These are phyloP conservation scores for Alternaria rosae DNA, from an alignment of 2,329 filamentous ascomycete species.

Conservation along the genomic window DNA sequence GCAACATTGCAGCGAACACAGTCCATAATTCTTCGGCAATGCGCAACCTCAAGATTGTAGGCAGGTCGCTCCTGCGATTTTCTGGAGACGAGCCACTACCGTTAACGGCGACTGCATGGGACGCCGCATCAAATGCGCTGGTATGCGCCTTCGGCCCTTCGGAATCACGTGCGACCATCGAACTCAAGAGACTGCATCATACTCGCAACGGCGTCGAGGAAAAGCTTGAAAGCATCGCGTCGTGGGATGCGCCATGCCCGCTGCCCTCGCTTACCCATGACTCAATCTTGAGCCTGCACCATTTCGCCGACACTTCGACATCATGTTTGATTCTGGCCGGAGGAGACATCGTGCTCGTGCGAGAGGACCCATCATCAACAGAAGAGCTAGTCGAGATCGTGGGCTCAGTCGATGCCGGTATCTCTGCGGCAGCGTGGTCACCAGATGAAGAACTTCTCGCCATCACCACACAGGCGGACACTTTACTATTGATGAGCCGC, in stretches of 20 bases:
- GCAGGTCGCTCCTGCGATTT: slow-evolving; percentile 68
- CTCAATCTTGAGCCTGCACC: slow-evolving; percentile 78
- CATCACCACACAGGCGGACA: slow-evolving; percentile 79
- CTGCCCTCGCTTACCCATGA: slow-evolving; percentile 78
- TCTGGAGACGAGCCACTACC: slow-evolving; percentile 62
- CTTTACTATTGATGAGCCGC: slow-evolving; percentile 90
- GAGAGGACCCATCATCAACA: slow-evolving; percentile 70
- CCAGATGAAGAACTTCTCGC: slow-evolving; percentile 91
- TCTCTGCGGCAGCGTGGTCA: slow-evolving; percentile 89
- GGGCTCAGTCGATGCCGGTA: slow-evolving; percentile 91
- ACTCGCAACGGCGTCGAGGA: slow-evolving; percentile 53
- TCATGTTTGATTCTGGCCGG: slow-evolving; percentile 86
- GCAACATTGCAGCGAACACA: slow-evolving; percentile 10
- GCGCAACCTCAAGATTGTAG: slow-evolving; percentile 86
- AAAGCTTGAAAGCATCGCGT: slow-evolving; percentile 66
- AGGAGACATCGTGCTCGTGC: slow-evolving; percentile 87
- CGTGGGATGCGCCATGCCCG: slow-evolving; percentile 88
- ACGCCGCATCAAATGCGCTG: slow-evolving; percentile 76
- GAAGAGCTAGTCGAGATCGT: slow-evolving; percentile 92
- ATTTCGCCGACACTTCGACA: slow-evolving; percentile 80
- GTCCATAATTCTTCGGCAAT: slow-evolving; percentile 58
- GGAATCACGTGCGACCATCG: slow-evolving; percentile 72
- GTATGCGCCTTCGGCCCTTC: slow-evolving; percentile 87
- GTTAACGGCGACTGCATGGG: slow-evolving; percentile 84
- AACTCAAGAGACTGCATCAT: slow-evolving; percentile 67